phyloP scores from a whole-genome alignment of 2,329 filamentous ascomycete species.

The Aaosphaeria pasadenensis region DNA sequence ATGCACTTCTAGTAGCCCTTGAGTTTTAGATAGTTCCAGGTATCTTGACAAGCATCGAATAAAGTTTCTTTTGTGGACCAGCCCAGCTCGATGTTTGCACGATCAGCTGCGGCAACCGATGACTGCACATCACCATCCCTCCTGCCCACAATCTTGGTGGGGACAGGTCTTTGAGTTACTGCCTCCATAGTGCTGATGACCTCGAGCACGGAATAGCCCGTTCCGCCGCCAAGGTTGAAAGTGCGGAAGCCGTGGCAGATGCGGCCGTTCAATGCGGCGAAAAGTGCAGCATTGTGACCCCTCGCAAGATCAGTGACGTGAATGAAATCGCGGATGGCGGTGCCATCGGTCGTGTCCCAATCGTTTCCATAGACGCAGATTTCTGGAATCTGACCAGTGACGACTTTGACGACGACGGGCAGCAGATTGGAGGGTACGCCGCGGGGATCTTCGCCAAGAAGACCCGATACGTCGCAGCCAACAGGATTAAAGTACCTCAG shows the following conservation, averaged over 20 bases:
- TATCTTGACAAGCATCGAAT: background rate
- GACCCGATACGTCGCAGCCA: conserved; percentile 58
- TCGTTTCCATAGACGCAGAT: conserved; percentile 59
- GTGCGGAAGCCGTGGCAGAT: conserved; percentile 18
- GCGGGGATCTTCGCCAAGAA: conserved; percentile 59
- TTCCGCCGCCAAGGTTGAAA: conserved; percentile 35
- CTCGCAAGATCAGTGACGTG: conserved; percentile 61
- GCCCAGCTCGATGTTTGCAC: conserved; percentile 21
- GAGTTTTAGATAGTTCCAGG: background rate
- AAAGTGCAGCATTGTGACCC: conserved; percentile 58
- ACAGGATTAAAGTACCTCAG: conserved; percentile 63
- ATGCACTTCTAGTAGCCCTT: too few relatives aligned
- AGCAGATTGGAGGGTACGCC: conserved; percentile 60
- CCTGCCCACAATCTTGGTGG: conserved; percentile 15
- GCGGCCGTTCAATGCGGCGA: conserved; percentile 9
- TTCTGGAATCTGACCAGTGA: conserved; percentile 49
- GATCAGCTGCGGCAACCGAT: conserved; percentile 22
- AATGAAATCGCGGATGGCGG: conserved; percentile 63
- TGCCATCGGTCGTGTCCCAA: conserved; percentile 62
- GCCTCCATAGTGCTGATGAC: conserved; percentile 28
- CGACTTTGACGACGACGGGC: conserved; percentile 58
- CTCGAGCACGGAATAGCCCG: conserved; percentile 29
- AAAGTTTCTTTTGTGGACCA: conserved; percentile 16
- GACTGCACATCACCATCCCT: conserved; percentile 30
- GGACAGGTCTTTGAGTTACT: conserved; percentile 20